Percentiles rank a stretch among this genome's conserved stretches.
Evolutionary conservation across 2,329 filamentous ascomycete genomes (phyloP).

Genomic region (Aspergillus hiratsukae): DNA sequence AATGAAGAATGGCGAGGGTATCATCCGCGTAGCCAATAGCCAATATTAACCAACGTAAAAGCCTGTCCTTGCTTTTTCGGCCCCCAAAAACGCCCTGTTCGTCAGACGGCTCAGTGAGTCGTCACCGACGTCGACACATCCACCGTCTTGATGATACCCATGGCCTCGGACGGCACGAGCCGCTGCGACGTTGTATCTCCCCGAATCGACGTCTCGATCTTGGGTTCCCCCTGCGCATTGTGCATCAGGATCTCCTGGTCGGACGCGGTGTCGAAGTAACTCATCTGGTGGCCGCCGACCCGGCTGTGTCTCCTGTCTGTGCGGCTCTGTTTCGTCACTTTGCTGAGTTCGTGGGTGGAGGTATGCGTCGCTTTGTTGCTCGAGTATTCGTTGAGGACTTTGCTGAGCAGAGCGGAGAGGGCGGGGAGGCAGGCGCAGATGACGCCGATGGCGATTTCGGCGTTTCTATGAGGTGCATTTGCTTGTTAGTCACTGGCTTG

Average conservation of each 20-base stretch:
- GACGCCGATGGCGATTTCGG: conserved; percentile 39
- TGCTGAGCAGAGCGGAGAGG: conserved; percentile 31
- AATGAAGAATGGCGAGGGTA: background rate
- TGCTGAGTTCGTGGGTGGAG: conserved; percentile 21
- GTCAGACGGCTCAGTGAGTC: background rate
- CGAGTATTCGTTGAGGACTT: conserved; percentile 29
- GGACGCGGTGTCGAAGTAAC: conserved; percentile 12
- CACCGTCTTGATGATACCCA: conserved; percentile 27
- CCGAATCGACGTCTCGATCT: conserved; percentile 24
- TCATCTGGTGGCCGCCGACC: conserved; percentile 12
- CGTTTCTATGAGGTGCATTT: conserved; percentile 25
- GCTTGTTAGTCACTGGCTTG: conserved; percentile 24
- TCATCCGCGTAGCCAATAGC: background rate
- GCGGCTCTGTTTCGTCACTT: conserved; percentile 12
- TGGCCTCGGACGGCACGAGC: background rate
- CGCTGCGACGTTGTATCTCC: conserved; percentile 8
- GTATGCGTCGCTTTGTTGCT: conserved; percentile 16
- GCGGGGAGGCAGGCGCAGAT: conserved; percentile 40
- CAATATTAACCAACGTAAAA: background rate
- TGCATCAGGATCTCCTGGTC: conserved; percentile 26
- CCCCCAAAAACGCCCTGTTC: background rate
- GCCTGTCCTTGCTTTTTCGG: background rate
- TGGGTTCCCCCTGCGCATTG: conserved; percentile 22
- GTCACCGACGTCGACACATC: conserved; percentile 22
- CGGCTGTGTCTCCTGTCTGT: conserved; percentile 10